Evolutionary conservation across 2,329 filamentous ascomycete genomes (phyloP).

Genomic region (Cercospora sp.): DNA sequence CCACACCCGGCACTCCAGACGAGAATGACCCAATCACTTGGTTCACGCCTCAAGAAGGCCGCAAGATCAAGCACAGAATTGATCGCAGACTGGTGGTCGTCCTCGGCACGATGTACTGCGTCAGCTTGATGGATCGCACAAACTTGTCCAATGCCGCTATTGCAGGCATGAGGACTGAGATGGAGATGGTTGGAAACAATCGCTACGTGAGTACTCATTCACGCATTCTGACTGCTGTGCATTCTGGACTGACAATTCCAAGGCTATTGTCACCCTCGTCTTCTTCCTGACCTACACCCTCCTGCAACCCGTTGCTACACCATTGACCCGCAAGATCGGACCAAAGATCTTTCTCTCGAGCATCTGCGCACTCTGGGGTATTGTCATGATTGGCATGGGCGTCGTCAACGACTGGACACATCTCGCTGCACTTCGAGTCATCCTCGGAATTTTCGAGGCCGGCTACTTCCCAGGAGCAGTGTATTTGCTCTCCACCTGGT

Average conservation of each 20-base stretch:
- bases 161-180: constrained; percentile 26
- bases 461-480: constrained; percentile 34
- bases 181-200: constrained; percentile 22
- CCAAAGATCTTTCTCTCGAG: constrained; percentile 34
- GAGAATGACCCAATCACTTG: constrained; percentile 35
- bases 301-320: constrained; percentile 40
- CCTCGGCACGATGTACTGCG: constrained; percentile 15
- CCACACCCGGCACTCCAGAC: background rate
- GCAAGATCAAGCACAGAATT: constrained; percentile 62
- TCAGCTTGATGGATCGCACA: constrained; percentile 12
- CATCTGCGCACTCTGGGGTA: constrained; percentile 22
- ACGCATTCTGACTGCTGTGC: too few species aligned
- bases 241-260: constrained; percentile 28
- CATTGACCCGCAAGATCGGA: constrained; percentile 35
- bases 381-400: constrained; percentile 48
- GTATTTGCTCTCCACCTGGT: constrained; percentile 51
- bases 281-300: constrained; percentile 43
- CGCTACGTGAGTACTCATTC: constrained; percentile 21
- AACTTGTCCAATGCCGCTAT: constrained; percentile 36
- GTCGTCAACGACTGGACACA: constrained; percentile 33
- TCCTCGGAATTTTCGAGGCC: constrained; percentile 33
- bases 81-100: constrained; percentile 12
- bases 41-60: constrained; percentile 64
- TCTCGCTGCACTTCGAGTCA: constrained; percentile 27
- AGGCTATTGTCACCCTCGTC: constrained; percentile 39